phyloP scores from a whole-genome alignment of 177 flowering plant species.

The Tripterygium wilfordii region DNA sequence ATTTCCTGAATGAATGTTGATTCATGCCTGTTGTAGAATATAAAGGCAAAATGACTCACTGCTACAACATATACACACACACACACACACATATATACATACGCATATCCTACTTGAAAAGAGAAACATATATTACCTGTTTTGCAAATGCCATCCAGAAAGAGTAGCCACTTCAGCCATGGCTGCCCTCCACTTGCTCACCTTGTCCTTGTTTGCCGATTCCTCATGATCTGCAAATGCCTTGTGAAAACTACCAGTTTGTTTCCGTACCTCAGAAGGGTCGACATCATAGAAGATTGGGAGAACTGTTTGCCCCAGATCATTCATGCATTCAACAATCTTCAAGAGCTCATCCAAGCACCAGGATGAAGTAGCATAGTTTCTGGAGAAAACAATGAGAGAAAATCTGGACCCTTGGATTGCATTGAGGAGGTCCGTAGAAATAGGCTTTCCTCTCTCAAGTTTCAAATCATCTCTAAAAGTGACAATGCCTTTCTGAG shows the following conservation, averaged over 20 bases:
- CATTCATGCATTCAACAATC: not conserved
- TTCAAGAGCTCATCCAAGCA: conserved; percentile 4
- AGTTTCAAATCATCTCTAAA: not conserved
- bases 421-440: not conserved
- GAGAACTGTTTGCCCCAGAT: not conserved
- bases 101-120: not conserved
- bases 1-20: not conserved
- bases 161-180: conserved; percentile 1
- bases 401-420: conserved; percentile 5
- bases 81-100: not conserved
- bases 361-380: conserved; percentile 6
- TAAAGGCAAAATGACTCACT: not conserved
- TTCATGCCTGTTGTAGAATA: conserved; percentile 2
- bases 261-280: conserved; percentile 7
- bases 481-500: not conserved
- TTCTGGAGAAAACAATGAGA: not conserved
- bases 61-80: not conserved
- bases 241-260: not conserved
- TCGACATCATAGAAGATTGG: conserved; percentile 8
- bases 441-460: not conserved
- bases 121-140: not conserved
- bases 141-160: conserved; percentile 3
- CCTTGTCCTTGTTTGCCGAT: not conserved
- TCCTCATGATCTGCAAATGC: conserved; percentile 3
- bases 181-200: conserved; percentile 7